phyloP scores from a whole-genome alignment of 1,139 yeast species.

The Suhomyces bokatorum region DNA sequence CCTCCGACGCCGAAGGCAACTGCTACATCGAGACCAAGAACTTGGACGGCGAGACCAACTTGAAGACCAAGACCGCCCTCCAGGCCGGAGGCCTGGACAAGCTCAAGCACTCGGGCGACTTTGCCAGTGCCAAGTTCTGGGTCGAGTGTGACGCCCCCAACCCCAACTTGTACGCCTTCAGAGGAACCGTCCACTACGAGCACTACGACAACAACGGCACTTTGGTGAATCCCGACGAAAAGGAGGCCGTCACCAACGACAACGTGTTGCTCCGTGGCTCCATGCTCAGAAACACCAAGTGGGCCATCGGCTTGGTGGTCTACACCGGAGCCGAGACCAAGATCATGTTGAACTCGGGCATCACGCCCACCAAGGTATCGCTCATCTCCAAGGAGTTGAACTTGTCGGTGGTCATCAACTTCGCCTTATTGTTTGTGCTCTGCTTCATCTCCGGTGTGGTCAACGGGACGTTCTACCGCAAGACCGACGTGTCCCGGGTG shows the following conservation, averaged over 20 bases:
- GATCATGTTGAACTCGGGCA: constrained; percentile 90
- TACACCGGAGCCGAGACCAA: constrained; percentile 92
- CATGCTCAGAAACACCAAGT: constrained; percentile 85
- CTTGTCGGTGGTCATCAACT: constrained; percentile 77
- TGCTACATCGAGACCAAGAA: constrained; percentile 94
- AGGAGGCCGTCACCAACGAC: constrained; percentile 77
- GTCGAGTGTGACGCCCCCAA: constrained; percentile 91
- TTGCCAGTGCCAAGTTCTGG: constrained; percentile 76
- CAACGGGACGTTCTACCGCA: constrained; percentile 73
- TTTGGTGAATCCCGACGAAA: constrained; percentile 46
- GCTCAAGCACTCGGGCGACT: constrained; percentile 67
- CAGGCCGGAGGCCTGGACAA: constrained; percentile 59
- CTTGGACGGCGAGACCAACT: constrained; percentile 93
- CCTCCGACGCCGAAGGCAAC: constrained; percentile 86
- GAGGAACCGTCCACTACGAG: constrained; percentile 76
- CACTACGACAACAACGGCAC: constrained; percentile 39
- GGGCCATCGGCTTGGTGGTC: constrained; percentile 87
- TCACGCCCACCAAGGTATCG: constrained; percentile 86
- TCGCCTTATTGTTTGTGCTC: constrained; percentile 67
- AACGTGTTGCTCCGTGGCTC: constrained; percentile 87
- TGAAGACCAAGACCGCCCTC: constrained; percentile 77
- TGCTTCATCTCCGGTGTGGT: constrained; percentile 83
- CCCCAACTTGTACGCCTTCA: constrained; percentile 77
- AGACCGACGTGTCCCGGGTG: constrained; percentile 54
- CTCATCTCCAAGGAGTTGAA: constrained; percentile 83